A percentile compares a stretch with the other conserved stretches of the same genome.
Conservation (phyloP, 1,284 basidiomycete species). For the Trichosporon sp. region DNA sequence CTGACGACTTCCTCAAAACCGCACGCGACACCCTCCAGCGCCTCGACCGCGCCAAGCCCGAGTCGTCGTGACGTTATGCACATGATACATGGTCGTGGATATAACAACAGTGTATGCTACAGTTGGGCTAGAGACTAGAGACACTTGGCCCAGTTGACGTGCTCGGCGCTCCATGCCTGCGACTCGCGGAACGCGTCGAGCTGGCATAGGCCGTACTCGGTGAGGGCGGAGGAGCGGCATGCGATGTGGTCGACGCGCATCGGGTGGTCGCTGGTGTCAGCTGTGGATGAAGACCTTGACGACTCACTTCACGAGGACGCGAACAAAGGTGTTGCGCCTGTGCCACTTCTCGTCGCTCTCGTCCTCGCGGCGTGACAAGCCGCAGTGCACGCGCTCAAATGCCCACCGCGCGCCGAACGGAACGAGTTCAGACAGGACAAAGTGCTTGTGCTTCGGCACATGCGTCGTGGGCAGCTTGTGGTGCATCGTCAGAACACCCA, state of each 20-base stretch:
- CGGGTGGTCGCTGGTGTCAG: conserved; percentile 28
- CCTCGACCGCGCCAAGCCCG: conserved; percentile 3
- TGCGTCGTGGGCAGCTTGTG: conserved; percentile 7
- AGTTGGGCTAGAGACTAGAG: neutral
- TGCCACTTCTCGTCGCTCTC: conserved; percentile 10
- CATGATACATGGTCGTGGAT: neutral
- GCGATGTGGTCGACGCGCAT: conserved; percentile 45
- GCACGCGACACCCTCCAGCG: conserved; percentile 30
- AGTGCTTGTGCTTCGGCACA: conserved; percentile 28
- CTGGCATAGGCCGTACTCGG: conserved; percentile 59
- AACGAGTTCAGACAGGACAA: conserved; percentile 32
- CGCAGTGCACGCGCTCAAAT: conserved; percentile 40
- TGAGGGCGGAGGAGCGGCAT: conserved; percentile 59
- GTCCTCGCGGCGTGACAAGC: conserved; percentile 33
- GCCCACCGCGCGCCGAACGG: conserved; percentile 41
- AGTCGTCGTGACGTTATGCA: neutral
- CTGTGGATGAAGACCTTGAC: neutral
- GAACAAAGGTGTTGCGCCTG: conserved; percentile 33
- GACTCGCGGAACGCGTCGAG: conserved; percentile 65
- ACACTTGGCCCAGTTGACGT: conserved; percentile 53
- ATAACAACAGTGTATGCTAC: neutral
- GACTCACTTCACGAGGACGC: conserved; percentile 45
- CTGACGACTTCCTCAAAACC: conserved; percentile 49
- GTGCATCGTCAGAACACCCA: conserved; percentile 55
- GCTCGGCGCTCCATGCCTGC: conserved; percentile 61